Evolutionary conservation across 495 filamentous ascomycete genomes (phyloP).

Genomic region (Talaromyces nanjingensis): DNA sequence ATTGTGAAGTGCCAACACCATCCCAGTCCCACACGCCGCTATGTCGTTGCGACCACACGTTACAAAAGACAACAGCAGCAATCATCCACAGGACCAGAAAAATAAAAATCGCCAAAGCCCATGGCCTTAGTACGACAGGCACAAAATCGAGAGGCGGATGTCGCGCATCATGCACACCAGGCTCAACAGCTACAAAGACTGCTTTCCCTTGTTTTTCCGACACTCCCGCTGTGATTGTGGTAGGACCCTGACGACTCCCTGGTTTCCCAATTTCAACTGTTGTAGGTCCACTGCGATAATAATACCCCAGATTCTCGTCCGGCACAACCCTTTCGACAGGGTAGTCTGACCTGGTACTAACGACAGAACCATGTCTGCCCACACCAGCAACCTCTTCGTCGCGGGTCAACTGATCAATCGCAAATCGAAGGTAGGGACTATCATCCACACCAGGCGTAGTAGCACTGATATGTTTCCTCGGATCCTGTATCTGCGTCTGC

Average conservation of each 20-base stretch:
- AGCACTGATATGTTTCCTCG: slow-evolving; percentile 30
- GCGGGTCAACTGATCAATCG: slow-evolving; percentile 64
- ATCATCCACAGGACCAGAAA: slow-evolving; percentile 64
- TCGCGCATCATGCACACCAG: slow-evolving; percentile 33
- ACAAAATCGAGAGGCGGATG: slow-evolving; percentile 56
- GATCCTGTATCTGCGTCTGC: slow-evolving; percentile 12
- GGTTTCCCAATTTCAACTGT: slow-evolving; percentile 7
- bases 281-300: slow-evolving; percentile 16
- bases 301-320: slow-evolving; percentile 44
- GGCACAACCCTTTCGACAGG: slow-evolving; percentile 44
- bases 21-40: slow-evolving; percentile 60
- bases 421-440: slow-evolving; percentile 64
- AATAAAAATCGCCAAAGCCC: slow-evolving; percentile 50
- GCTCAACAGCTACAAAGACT: slow-evolving; percentile 47
- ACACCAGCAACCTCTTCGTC: slow-evolving; percentile 47
- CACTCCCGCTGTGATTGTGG: slow-evolving; percentile 6
- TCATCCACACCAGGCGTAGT: slow-evolving; percentile 60
- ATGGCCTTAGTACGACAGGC: slow-evolving; percentile 58
- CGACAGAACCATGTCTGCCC: slow-evolving; percentile 26
- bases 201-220: slow-evolving; percentile 7
- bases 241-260: slow-evolving; percentile 9
- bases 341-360: slow-evolving; percentile 29
- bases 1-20: slow-evolving; percentile 59
- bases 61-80: slow-evolving; percentile 62
- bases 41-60: slow-evolving; percentile 59